These are phyloP conservation scores for Apiotrichum montevideense DNA, from an alignment of 1,284 basidiomycete species.

Conservation along the genomic window DNA sequence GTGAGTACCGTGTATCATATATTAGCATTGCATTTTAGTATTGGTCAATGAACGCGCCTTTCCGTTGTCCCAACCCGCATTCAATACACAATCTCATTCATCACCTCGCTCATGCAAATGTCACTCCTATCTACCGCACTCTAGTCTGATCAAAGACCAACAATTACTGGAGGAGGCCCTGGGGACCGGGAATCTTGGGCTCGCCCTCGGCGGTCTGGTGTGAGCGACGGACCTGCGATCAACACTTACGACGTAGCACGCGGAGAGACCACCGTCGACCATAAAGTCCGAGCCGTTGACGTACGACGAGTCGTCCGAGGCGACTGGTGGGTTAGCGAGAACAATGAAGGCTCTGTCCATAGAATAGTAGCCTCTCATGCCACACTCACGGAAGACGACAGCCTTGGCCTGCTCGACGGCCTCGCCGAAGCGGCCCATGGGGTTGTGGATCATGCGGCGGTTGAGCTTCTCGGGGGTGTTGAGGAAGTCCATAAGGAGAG, in stretches of 20 bases:
- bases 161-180: conserved; percentile 12
- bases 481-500: conserved; percentile 95
- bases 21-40: too few relatives aligned
- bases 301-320: conserved; percentile 50
- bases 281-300: conserved; percentile 81
- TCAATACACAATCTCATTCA: too few relatives aligned
- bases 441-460: conserved; percentile 81
- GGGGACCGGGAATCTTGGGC: conserved; percentile 21
- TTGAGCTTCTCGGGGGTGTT: conserved; percentile 94
- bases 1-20: too few relatives aligned
- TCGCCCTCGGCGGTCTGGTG: conserved; percentile 34
- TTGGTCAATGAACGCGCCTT: too few relatives aligned
- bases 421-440: conserved; percentile 95
- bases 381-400: conserved; percentile 73
- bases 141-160: too few relatives aligned
- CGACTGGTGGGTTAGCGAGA: conserved; percentile 30
- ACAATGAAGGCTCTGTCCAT: too few relatives aligned
- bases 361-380: too few relatives aligned
- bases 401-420: conserved; percentile 88
- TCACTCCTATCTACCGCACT: too few relatives aligned
- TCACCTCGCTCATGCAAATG: too few relatives aligned
- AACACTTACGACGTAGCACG: conserved; percentile 65
- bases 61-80: too few relatives aligned
- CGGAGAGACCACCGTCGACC: conserved; percentile 84
- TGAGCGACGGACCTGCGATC: too few relatives aligned